A percentile compares a stretch with the other conserved stretches of the same genome.
Conservation (phyloP, 352 stramenopile genomes). For the Salisapilia sapeloensis region DNA sequence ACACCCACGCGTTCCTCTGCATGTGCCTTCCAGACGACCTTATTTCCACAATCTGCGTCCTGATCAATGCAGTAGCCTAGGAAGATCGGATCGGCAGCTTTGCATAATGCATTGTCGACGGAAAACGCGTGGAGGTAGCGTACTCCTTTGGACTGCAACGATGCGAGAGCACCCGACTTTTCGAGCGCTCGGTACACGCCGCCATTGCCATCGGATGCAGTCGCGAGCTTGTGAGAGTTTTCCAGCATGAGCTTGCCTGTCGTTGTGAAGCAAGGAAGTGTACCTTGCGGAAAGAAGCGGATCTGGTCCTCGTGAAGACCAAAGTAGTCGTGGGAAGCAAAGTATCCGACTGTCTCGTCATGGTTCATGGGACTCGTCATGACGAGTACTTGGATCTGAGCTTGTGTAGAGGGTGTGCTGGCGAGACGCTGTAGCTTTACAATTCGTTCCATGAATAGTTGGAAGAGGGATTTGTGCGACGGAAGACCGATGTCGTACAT, state of each 20-base stretch:
- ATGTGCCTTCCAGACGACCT: slow-evolving; percentile 89
- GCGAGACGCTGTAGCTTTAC: slow-evolving; percentile 42
- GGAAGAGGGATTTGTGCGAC: slow-evolving; percentile 87
- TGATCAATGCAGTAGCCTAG: slow-evolving; percentile 91
- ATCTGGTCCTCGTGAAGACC: slow-evolving; percentile 79
- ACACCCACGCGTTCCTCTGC: slow-evolving; percentile 90
- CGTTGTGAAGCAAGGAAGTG: slow-evolving; percentile 87
- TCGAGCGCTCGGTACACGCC: slow-evolving; percentile 90
- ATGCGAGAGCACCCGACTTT: slow-evolving; percentile 71
- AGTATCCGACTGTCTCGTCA: slow-evolving; percentile 83
- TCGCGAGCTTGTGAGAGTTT: slow-evolving; percentile 53
- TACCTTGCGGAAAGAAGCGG: slow-evolving; percentile 93
- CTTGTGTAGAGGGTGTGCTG: no score
- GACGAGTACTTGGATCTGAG: slow-evolving; percentile 80
- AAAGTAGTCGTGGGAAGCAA: slow-evolving; percentile 84
- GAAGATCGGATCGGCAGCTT: slow-evolving; percentile 91
- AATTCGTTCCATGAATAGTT: slow-evolving; percentile 88
- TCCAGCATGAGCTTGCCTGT: slow-evolving; percentile 96
- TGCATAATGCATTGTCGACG: slow-evolving; percentile 97
- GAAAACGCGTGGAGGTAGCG: slow-evolving; percentile 94
- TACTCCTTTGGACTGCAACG: slow-evolving; percentile 76
- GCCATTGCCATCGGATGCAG: slow-evolving; percentile 96
- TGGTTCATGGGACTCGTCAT: slow-evolving; percentile 98
- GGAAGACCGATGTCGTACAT: slow-evolving; percentile 88
- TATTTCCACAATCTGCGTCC: slow-evolving; percentile 91